These are phyloP conservation scores for Clonostachys byssicola DNA, from an alignment of 2,329 filamentous ascomycete genomes.

Conservation along the genomic window DNA sequence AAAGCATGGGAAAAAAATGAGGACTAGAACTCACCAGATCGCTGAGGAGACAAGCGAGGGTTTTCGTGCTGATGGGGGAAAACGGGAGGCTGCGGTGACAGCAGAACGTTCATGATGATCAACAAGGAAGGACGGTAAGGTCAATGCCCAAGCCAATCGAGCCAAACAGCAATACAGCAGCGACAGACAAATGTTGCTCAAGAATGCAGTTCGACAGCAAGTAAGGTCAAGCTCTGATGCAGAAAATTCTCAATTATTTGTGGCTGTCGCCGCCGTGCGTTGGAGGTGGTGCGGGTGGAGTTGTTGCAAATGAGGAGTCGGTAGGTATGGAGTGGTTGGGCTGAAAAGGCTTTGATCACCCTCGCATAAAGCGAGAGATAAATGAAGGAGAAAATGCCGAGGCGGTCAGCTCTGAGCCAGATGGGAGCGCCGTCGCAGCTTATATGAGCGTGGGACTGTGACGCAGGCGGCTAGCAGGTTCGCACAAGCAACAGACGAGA, in stretches of 20 bases:
- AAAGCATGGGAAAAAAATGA: no score
- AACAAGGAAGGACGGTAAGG: neutral
- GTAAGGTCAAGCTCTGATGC: neutral
- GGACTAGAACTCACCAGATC: slow-evolving; percentile 51
- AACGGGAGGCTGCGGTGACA: slow-evolving; percentile 55
- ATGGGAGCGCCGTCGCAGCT: no score
- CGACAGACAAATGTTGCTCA: neutral
- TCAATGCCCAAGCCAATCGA: neutral
- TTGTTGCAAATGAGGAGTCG: neutral
- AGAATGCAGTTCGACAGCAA: neutral
- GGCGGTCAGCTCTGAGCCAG: no score
- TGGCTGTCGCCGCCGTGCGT: neutral
- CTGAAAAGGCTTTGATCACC: no score
- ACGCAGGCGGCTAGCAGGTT: no score
- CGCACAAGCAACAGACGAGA: no score
- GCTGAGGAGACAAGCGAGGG: slow-evolving; percentile 47
- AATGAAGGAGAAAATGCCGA: no score
- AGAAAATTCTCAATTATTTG: no score
- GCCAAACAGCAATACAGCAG: neutral
- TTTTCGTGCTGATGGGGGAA: slow-evolving; percentile 57
- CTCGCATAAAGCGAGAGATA: no score
- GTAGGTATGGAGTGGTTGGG: neutral
- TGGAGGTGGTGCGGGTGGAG: neutral
- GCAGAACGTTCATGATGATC: slow-evolving; percentile 55
- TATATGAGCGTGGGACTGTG: no score